Evolutionary conservation across 2,329 filamentous ascomycete genomes (phyloP).

Genomic region (Parafenestella ontariensis): DNA sequence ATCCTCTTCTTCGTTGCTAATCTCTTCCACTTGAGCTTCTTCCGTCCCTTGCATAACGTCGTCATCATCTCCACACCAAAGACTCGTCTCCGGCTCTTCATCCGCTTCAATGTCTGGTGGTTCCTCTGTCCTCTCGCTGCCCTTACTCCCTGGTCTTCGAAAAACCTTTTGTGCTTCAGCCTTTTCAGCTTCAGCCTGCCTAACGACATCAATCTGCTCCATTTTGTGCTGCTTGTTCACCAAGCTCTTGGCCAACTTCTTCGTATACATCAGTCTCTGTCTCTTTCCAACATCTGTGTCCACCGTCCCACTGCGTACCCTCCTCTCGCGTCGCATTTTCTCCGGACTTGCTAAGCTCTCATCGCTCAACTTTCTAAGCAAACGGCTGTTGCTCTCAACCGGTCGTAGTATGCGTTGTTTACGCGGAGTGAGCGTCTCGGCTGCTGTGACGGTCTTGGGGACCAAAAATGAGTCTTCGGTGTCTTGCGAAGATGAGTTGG

Average conservation of each 20-base stretch:
- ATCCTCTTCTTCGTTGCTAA: slow-evolving; percentile 16
- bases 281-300: slow-evolving; percentile 26
- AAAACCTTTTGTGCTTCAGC: slow-evolving; percentile 22
- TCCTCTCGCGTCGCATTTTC: slow-evolving; percentile 26
- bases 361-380: slow-evolving; percentile 36
- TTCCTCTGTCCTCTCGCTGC: slow-evolving; percentile 11
- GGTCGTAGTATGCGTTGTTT: slow-evolving; percentile 44
- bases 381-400: slow-evolving; percentile 39
- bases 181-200: slow-evolving; percentile 15
- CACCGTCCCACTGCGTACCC: slow-evolving; percentile 18
- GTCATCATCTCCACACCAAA: slow-evolving; percentile 40
- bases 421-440: slow-evolving; percentile 26
- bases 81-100: slow-evolving; percentile 38
- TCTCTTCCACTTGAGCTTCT: slow-evolving; percentile 9
- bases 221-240: slow-evolving; percentile 27
- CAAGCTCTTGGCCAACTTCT: slow-evolving; percentile 36
- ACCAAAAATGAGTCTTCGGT: slow-evolving; percentile 31
- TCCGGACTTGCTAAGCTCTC: slow-evolving; percentile 41
- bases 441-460: slow-evolving; percentile 22
- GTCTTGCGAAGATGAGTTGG: slow-evolving; percentile 15
- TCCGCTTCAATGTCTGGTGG: slow-evolving; percentile 18
- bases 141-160: background rate
- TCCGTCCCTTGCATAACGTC: slow-evolving; percentile 6
- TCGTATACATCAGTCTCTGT: slow-evolving; percentile 32
- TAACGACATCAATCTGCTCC: slow-evolving; percentile 21